Evolutionary conservation across 345 rosid species (phyloP).

Genomic region (Brassica incana): DNA sequence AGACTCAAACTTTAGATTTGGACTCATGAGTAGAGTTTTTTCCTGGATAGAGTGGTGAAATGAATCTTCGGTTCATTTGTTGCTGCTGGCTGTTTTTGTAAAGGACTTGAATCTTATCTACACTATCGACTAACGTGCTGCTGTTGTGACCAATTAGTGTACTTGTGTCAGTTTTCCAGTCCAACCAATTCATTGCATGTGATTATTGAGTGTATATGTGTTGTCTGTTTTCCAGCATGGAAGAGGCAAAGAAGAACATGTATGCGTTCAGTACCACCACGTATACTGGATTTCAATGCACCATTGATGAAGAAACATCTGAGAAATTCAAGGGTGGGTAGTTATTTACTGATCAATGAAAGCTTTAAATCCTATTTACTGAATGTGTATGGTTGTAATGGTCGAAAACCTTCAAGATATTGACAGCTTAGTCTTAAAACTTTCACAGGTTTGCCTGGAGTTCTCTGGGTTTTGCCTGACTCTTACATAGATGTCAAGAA

Average conservation of each 20-base stretch:
- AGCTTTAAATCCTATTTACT: neutral
- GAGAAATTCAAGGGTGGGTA: constrained; percentile 83
- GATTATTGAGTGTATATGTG: constrained; percentile 2
- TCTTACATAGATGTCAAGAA: constrained; percentile 94
- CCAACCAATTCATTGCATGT: neutral
- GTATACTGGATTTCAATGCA: constrained; percentile 93
- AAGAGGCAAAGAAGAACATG: constrained; percentile 95
- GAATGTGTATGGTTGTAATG: neutral
- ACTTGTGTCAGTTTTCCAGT: constrained; percentile 32
- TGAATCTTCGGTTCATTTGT: neutral
- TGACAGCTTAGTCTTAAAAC: neutral
- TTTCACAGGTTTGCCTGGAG: constrained; percentile 88
- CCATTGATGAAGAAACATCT: constrained; percentile 75
- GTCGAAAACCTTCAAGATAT: neutral
- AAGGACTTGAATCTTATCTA: neutral
- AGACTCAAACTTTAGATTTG: neutral
- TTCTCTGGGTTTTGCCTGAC: constrained; percentile 96
- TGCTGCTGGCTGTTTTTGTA: neutral
- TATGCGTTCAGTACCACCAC: constrained; percentile 94
- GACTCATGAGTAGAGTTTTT: neutral
- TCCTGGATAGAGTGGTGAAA: neutral
- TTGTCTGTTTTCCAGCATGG: constrained; percentile 57
- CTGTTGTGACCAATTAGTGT: neutral
- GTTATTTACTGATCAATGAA: constrained; percentile 32
- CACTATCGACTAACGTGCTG: neutral